Base-by-base conservation (phyloP, 1,284 basidiomycete species). In the Stereum hirsutum region DNA sequence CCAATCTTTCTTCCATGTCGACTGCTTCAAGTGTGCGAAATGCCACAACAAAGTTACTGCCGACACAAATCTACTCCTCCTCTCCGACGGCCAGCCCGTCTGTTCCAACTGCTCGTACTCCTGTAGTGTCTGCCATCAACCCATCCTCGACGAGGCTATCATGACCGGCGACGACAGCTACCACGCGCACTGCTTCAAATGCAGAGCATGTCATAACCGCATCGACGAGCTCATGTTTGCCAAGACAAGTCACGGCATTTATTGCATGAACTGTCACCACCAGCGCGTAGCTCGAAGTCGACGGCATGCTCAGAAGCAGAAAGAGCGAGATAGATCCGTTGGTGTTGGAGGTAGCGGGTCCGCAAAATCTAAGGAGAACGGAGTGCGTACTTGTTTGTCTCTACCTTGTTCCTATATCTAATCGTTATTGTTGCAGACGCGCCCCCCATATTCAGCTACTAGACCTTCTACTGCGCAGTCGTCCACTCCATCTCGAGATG, bases 101-200 rank as follows among this genome's bases (percentile, higher is more conserved):
- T 99, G 95, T 60, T 87, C 91, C 20, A 87, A 93, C 54, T 99
- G 95, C 71, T 95, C 92, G 10, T 99, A 99, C 68, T 89, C 81
- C 57, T 97, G 93, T 72, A 93, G 86, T 58, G 84, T 95, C 45
- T 97, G 93, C 68, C 81, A 82, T 41, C 77, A 81, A 42, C 89
- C 90, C 32, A 96, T 97, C 54, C 83, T 93, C 43, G 92, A 97
- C 65, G 93, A 97, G 60, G 94, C 94, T 14, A 97, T 98, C 64
- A 96, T 98, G 88, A 95, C 95, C 11, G 93, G 95, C 45, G 93
- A 99, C 63, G 95, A 98, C 61, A 93, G 92, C 1, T 99, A 98
- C 57, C 95, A 99, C 62, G 94, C 95, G 2, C 88, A 94, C 54
- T 99, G 95, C 69, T 99, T 99, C 74, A 94, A 93, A 53, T 99